These are phyloP conservation scores for Rhizopus arrhizus DNA, from an alignment of 371 early-diverging fungal species.

Conservation along the genomic window DNA sequence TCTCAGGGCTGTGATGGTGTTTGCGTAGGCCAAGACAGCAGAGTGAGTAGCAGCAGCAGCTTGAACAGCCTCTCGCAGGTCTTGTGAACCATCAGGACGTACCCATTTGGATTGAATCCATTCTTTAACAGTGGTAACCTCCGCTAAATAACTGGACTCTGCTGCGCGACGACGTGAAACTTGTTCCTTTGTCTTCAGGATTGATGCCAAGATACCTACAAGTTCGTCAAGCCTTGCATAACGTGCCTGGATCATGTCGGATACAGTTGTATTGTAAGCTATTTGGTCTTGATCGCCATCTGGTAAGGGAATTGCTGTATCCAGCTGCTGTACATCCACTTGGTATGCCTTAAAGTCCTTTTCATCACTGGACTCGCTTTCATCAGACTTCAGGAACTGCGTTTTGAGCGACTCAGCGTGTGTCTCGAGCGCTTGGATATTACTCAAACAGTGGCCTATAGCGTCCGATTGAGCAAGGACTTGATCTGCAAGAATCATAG, in stretches of 20 bases:
- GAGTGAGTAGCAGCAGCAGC: slow-evolving; percentile 10
- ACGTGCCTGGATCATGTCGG: slow-evolving; percentile 37
- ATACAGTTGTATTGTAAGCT: slow-evolving; percentile 25
- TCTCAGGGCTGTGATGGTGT: slow-evolving; percentile 10
- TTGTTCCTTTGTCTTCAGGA: slow-evolving; percentile 34
- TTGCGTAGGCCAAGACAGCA: slow-evolving; percentile 12
- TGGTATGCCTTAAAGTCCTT: slow-evolving; percentile 9
- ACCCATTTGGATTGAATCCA: slow-evolving; percentile 31
- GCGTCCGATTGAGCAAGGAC: slow-evolving; percentile 14
- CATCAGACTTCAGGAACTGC: slow-evolving; percentile 16
- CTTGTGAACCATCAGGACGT: not conserved
- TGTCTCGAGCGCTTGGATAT: slow-evolving; percentile 10
- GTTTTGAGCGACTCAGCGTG: slow-evolving; percentile 24
- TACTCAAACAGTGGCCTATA: slow-evolving; percentile 2
- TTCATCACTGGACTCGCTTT: slow-evolving; percentile 3
- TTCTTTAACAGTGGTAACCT: slow-evolving; percentile 31
- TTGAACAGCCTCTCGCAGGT: not conserved
- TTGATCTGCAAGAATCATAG: slow-evolving; percentile 12
- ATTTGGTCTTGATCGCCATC: slow-evolving; percentile 21
- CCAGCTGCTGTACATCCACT: slow-evolving; percentile 8
- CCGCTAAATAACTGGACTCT: slow-evolving; percentile 35
- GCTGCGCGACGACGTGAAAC: slow-evolving; percentile 40
- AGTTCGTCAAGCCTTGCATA: slow-evolving; percentile 31
- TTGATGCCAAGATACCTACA: slow-evolving; percentile 25
- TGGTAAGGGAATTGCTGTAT: slow-evolving; percentile 2